Conservation (phyloP, 768 basidiomycete genomes). For the Amanita brunnescens region DNA sequence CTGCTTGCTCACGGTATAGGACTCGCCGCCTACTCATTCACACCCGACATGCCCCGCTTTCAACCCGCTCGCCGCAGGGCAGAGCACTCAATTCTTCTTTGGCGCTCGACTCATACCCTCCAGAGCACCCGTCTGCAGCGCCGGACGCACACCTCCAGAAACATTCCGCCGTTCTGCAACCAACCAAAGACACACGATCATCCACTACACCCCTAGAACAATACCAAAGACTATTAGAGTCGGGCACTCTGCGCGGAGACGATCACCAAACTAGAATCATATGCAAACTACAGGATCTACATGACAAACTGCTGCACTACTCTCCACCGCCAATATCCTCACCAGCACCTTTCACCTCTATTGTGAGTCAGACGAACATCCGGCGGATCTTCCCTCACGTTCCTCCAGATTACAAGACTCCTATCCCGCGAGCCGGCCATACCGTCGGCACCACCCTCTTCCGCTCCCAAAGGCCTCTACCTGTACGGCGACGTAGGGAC, state of each 20-base stretch:
- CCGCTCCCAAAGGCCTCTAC: conserved; percentile 81
- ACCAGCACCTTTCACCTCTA: conserved; percentile 26
- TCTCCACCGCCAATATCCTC: conserved; percentile 56
- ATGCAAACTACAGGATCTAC: conserved; percentile 69
- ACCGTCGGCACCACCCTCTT: conserved; percentile 34
- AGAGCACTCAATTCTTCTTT: conserved; percentile 28
- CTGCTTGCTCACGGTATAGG: not conserved
- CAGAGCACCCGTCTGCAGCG: conserved; percentile 6
- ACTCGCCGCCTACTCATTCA: conserved; percentile 12
- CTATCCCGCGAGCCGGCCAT: conserved; percentile 29
- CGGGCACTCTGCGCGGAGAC: conserved; percentile 59
- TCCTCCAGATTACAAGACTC: conserved; percentile 36
- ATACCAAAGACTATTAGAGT: conserved; percentile 37
- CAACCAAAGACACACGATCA: conserved; percentile 18
- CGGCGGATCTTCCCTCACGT: conserved; percentile 1
- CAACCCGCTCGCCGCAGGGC: conserved; percentile 15
- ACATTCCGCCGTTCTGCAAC: conserved; percentile 8
- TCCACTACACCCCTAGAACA: conserved; percentile 33
- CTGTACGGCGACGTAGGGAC: conserved; percentile 96
- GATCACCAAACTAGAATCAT: conserved; percentile 82
- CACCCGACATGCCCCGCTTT: conserved; percentile 5
- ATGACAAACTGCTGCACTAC: conserved; percentile 64
- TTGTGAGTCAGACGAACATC: conserved; percentile 29
- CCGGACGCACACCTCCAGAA: not conserved
- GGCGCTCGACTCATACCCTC: conserved; percentile 20